phyloP scores from a whole-genome alignment of 371 early-diverging fungal genomes.

The Syncephalastrum racemosum region DNA sequence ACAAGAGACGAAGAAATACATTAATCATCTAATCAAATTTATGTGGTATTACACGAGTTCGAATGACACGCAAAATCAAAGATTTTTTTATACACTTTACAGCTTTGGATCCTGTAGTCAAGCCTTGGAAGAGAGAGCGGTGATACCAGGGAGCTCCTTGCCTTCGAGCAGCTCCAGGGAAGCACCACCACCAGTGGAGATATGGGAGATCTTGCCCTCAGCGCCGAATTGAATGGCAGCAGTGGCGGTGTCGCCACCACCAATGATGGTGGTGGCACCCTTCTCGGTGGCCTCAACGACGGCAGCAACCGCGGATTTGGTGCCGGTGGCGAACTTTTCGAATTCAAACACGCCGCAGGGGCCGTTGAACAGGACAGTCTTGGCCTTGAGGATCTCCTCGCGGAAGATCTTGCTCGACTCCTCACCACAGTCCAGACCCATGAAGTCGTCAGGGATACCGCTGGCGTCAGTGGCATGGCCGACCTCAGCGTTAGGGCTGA shows the following conservation, averaged over 20 bases:
- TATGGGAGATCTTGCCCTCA: constrained; percentile 90
- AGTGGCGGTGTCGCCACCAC: constrained; percentile 98
- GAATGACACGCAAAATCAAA: too few species aligned
- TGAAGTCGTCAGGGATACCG: constrained; percentile 92
- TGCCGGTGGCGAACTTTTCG: constrained; percentile 89
- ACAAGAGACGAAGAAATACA: too few species aligned
- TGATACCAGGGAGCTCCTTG: constrained; percentile 88
- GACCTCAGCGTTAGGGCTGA: constrained; percentile 78
- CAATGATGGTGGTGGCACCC: constrained; percentile 70
- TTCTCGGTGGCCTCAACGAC: constrained; percentile 82
- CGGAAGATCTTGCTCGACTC: constrained; percentile 77
- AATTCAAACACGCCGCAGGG: constrained; percentile 99
- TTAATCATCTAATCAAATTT: too few species aligned
- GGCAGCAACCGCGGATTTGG: constrained; percentile 83
- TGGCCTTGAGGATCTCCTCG: constrained; percentile 72
- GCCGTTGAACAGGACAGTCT: constrained; percentile 99
- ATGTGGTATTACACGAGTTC: too few species aligned
- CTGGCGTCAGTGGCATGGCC: constrained; percentile 83
- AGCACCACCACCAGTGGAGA: constrained; percentile 98
- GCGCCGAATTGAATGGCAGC: constrained; percentile 90
- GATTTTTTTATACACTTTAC: too few species aligned
- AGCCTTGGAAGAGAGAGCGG: constrained; percentile 74
- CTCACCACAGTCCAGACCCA: constrained; percentile 93
- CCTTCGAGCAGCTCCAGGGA: constrained; percentile 95
- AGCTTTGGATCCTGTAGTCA: constrained; percentile 8